Conservation (phyloP, 139 green algal genomes). For the Chlorella sp. region DNA sequence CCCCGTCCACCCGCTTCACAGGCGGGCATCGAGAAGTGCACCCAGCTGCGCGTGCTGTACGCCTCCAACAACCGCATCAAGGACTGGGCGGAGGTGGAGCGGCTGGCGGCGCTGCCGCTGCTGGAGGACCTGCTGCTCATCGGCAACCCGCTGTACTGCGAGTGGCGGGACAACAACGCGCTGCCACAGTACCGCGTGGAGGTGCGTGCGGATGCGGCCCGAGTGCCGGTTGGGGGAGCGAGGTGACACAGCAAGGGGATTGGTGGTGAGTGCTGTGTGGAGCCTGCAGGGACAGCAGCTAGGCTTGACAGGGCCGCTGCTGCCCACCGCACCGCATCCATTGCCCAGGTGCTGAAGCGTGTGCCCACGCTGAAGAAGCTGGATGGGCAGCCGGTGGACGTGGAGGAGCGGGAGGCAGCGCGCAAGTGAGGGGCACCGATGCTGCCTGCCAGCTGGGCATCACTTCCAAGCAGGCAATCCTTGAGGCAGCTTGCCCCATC, state of each 20-base stretch:
- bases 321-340: too few relatives aligned
- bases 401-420: slow-evolving; percentile 84
- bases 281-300: too few relatives aligned
- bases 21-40: slow-evolving; percentile 86
- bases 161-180: slow-evolving; percentile 72
- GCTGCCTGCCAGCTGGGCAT: too few relatives aligned
- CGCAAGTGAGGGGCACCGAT: neutral
- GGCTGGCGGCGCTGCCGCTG: slow-evolving; percentile 66
- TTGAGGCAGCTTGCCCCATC: too few relatives aligned
- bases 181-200: slow-evolving; percentile 83
- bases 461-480: too few relatives aligned
- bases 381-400: slow-evolving; percentile 88
- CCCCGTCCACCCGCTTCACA: slow-evolving; percentile 32
- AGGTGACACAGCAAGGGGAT: too few relatives aligned
- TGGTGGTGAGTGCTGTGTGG: too few relatives aligned
- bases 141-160: slow-evolving; percentile 90
- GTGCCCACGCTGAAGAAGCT: slow-evolving; percentile 93
- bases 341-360: slow-evolving; percentile 73
- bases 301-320: too few relatives aligned
- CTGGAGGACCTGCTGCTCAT: slow-evolving; percentile 91
- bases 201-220: too few relatives aligned
- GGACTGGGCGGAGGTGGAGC: slow-evolving; percentile 84
- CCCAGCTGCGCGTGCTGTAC: slow-evolving; percentile 85
- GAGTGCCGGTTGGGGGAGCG: too few relatives aligned
- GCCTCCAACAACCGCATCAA: slow-evolving; percentile 92